Conservation (phyloP, 495 filamentous ascomycete genomes). For the Penicillium herquei region DNA sequence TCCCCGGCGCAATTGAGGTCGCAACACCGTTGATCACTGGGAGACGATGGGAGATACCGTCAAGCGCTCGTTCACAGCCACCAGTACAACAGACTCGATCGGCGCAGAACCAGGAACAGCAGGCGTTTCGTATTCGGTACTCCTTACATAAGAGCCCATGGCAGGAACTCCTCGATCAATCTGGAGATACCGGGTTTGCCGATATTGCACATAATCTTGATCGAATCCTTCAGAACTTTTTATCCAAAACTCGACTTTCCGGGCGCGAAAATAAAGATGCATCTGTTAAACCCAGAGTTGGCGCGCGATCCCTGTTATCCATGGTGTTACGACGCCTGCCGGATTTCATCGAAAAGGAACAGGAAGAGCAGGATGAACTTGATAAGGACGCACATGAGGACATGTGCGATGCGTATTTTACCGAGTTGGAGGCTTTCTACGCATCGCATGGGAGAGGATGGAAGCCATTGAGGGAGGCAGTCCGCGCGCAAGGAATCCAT, state of each 20-base stretch:
- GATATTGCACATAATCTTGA: slow-evolving; percentile 41
- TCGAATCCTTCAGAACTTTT: slow-evolving; percentile 37
- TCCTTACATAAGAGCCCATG: slow-evolving; percentile 37
- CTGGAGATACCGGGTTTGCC: slow-evolving; percentile 33
- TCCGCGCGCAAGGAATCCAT: slow-evolving; percentile 64
- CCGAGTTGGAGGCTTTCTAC: slow-evolving; percentile 63
- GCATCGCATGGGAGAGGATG: slow-evolving; percentile 54
- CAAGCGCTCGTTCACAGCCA: slow-evolving; percentile 15
- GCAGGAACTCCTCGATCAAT: slow-evolving; percentile 38
- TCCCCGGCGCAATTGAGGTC: slow-evolving; percentile 48
- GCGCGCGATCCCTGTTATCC: slow-evolving; percentile 60
- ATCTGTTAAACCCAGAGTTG: slow-evolving; percentile 5
- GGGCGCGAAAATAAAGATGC: neutral
- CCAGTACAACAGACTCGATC: neutral
- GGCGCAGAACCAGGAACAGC: neutral
- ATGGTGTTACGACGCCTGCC: slow-evolving; percentile 64
- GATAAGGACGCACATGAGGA: slow-evolving; percentile 46
- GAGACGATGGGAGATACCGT: slow-evolving; percentile 24
- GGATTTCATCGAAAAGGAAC: slow-evolving; percentile 59
- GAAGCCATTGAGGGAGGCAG: slow-evolving; percentile 62
- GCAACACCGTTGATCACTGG: slow-evolving; percentile 47
- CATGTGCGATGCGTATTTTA: slow-evolving; percentile 58
- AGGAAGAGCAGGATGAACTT: slow-evolving; percentile 52
- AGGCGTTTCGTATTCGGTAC: slow-evolving; percentile 20
- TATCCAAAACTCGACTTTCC: slow-evolving; percentile 31